Conservation (phyloP, 768 basidiomycete species). For the Pholiota molesta region DNA sequence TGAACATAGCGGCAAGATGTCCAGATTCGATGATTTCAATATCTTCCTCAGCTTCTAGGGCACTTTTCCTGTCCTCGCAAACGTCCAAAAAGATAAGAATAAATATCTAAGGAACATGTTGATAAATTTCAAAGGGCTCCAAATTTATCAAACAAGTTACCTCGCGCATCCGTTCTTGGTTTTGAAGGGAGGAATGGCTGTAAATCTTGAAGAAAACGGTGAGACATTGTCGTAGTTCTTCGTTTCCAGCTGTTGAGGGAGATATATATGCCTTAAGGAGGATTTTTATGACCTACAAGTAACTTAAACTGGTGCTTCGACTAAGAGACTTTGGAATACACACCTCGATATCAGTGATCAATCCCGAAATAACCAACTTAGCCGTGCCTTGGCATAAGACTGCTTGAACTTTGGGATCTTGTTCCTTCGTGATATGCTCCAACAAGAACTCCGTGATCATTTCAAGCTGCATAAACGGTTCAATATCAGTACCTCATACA, state of each 20-base stretch:
- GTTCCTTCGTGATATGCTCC: conserved; percentile 44
- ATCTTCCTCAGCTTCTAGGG: conserved; percentile 65
- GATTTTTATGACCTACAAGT: conserved; percentile 39
- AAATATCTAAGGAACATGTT: conserved; percentile 55
- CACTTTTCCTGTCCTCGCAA: conserved; percentile 53
- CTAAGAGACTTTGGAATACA: conserved; percentile 23
- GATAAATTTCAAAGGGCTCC: not conserved
- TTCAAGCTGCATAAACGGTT: conserved; percentile 19
- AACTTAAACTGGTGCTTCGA: conserved; percentile 41
- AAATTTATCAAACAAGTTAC: conserved; percentile 25
- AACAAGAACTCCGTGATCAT: conserved; percentile 32
- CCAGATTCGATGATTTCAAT: conserved; percentile 56
- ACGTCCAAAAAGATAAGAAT: conserved; percentile 46
- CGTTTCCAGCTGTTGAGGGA: conserved; percentile 79
- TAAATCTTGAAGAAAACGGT: conserved; percentile 87
- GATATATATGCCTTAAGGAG: conserved; percentile 67
- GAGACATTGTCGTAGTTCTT: conserved; percentile 83
- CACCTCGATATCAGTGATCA: conserved; percentile 74
- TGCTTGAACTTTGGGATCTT: conserved; percentile 64
- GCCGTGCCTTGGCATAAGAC: conserved; percentile 77
- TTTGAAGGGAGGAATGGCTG: conserved; percentile 75
- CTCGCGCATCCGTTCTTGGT: conserved; percentile 72
- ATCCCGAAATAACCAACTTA: conserved; percentile 83
- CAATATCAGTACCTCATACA: not conserved
- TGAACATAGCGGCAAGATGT: conserved; percentile 71